Base-by-base conservation (phyloP, 2,329 filamentous ascomycete genomes). In the Hymenoscyphus occultus region DNA sequence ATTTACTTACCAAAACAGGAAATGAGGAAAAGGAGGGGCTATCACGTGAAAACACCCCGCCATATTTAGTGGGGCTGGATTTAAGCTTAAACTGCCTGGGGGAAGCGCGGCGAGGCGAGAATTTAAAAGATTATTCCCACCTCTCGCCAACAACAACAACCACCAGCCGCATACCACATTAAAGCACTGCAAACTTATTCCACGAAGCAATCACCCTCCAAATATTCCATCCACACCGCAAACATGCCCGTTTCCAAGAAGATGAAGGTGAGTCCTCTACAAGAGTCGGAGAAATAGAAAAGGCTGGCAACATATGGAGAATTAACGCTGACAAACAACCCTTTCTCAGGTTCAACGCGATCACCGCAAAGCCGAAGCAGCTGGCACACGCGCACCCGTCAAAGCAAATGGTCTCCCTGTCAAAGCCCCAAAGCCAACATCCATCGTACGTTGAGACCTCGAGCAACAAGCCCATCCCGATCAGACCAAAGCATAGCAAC, bases 341-440 rank as follows among this genome's bases (percentile, higher is more conserved):
- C 19, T 42, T 56, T 10, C 35, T 9, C 72, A 84, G 79, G 77
- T 83, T 70, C 77, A 79, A 70, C 81, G 81, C 73, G 83, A 85
- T 75, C 83, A 85, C 76, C 82, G 84, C 72, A 82, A 80, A 68
- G 83, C 80, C 54, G 83, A 85, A 3, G 80, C 79, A 35, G 83
- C 81, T 39, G 83, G 83, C 66, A 85, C 83, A 62, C 80, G 83
- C 60, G 77, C 80, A 40, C 78, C 82, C 0, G 82, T 84, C 66
- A 84, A 84, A 75, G 74, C 82, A 19, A 85, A 85, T 69, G 83
- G 83, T 35, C 78, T 83, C 1, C 83, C 83, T 1, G 81, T 83
- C 68, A 85, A 85, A 77, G 65, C 82, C 0, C 78, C 81, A 0
- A 84, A 84, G 78, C 79, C 79, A n/a, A 83, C 79, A 39, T 80